Percentiles rank a stretch among this genome's conserved stretches.
Conservation (phyloP, 768 basidiomycete genomes). For the Suillus variegatus region DNA sequence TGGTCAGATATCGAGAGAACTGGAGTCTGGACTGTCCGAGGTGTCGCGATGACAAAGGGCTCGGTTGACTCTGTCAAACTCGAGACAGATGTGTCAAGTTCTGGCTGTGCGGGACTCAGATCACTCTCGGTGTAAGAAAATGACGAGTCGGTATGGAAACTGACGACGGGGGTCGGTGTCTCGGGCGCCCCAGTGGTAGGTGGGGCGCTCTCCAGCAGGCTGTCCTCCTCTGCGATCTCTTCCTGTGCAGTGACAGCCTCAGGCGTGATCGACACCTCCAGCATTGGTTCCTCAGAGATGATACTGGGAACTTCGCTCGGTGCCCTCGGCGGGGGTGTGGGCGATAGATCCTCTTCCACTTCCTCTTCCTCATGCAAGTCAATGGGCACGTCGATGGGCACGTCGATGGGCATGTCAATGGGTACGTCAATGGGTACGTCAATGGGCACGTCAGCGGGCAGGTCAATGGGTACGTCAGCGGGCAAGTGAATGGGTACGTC, state of each 20-base stretch:
- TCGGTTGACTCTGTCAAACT: constrained; percentile 46
- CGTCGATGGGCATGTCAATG: not conserved
- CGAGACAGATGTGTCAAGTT: constrained; percentile 25
- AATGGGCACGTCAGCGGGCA: too few relatives aligned
- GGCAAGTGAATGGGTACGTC: not conserved
- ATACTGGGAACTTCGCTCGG: constrained; percentile 29
- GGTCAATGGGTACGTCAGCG: too few relatives aligned
- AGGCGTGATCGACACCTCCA: constrained; percentile 21
- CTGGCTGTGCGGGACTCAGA: constrained; percentile 19
- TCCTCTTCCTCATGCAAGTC: not conserved
- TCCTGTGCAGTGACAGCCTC: constrained; percentile 13
- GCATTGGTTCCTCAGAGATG: constrained; percentile 25
- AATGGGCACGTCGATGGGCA: not conserved
- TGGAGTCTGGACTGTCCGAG: constrained; percentile 23
- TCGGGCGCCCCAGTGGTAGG: not conserved
- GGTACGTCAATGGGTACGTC: not conserved
- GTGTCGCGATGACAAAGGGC: constrained; percentile 27
- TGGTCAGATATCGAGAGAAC: not conserved
- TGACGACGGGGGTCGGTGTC: not conserved
- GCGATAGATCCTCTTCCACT: constrained; percentile 14
- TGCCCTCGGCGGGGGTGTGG: constrained; percentile 29
- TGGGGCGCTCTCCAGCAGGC: not conserved
- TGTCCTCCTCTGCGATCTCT: constrained; percentile 3
- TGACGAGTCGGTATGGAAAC: not conserved
- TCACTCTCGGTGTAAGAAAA: constrained; percentile 4